Base-by-base conservation (phyloP, 106 monocot species). In the Vanilla planifolia region DNA sequence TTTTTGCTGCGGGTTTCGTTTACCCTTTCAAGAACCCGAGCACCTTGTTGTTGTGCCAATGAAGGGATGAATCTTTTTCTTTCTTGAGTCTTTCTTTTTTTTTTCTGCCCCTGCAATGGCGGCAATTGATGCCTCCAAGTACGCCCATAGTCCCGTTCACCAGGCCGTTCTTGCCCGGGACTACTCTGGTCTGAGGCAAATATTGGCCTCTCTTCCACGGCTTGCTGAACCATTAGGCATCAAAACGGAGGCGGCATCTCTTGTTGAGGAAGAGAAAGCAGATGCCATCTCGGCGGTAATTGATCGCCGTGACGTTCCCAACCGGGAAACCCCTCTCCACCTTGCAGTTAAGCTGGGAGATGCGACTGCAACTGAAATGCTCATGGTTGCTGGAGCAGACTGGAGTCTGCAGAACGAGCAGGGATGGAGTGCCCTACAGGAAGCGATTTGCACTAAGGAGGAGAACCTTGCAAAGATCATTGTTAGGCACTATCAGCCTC, bases 391-490 rank as follows among this genome's bases (percentile, higher is more conserved):
- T 0, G 93, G 93, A 29, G 89, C 93, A 0, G 85, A 94, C 46
- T 94, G 89, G 93, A 82, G 79, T 55, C 77, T 94, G 27, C 89
- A 94, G 64, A 94, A 94, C 46, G 93, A 94, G 65, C 89, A 83
- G 19, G 89, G 93, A 3, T 94, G 89, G 85, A 82, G 80, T 26
- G 78, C 94, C 8, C 73, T 89, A 2, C 94, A 95, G 70, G 94
- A 95, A 47, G 89, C 89, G 16, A 84, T 94, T 35, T 89, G 89
- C 61, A 33, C 62, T 1, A 43, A 80, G 21, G 85, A 94, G 61
- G 89, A 89, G 70, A 55, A 29, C 13, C 71, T 95, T 5, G 94
- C 89, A 0, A 73, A 63, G 59, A 80, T 89, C 20, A 89, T 95
- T 3, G 75, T 89, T 24, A 68, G 89, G 8, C 89, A 89, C 55